Evolutionary conservation across 345 rosid genomes (phyloP).

Genomic region (Bruguiera parviflora): DNA sequence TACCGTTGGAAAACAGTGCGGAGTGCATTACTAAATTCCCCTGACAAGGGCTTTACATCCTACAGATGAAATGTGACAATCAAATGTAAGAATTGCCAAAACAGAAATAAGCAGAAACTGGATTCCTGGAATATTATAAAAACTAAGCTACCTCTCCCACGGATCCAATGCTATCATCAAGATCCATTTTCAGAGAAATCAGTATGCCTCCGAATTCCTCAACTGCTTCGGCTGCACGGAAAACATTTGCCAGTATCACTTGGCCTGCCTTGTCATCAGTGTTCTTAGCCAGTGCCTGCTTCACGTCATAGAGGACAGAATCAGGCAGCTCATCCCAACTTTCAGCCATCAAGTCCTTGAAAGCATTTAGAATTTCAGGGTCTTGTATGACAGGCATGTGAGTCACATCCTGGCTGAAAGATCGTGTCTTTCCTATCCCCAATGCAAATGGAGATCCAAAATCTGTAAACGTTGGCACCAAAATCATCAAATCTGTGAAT

Average conservation of each 20-base stretch:
- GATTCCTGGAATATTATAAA: not conserved
- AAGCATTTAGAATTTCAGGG: slow-evolving; percentile 42
- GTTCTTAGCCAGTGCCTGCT: slow-evolving; percentile 53
- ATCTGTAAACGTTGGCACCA: slow-evolving; percentile 34
- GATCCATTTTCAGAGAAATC: slow-evolving; percentile 70
- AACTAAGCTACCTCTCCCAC: slow-evolving; percentile 74
- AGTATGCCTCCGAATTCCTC: slow-evolving; percentile 77
- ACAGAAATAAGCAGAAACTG: not conserved
- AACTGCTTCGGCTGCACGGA: slow-evolving; percentile 82
- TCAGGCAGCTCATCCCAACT: slow-evolving; percentile 75
- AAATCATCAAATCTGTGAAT: not conserved
- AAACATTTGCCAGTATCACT: slow-evolving; percentile 63
- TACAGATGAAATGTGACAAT: slow-evolving; percentile 30
- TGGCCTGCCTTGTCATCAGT: slow-evolving; percentile 71
- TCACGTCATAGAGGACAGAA: slow-evolving; percentile 43
- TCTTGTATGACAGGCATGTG: slow-evolving; percentile 71
- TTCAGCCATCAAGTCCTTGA: slow-evolving; percentile 83
- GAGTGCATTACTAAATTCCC: slow-evolving; percentile 49
- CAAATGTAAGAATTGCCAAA: slow-evolving; percentile 6
- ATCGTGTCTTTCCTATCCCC: slow-evolving; percentile 46
- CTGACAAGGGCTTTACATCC: slow-evolving; percentile 70
- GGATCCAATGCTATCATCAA: slow-evolving; percentile 79
- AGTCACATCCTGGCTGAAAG: slow-evolving; percentile 56
- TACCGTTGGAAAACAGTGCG: slow-evolving; percentile 59
- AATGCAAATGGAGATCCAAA: slow-evolving; percentile 35